Evolutionary conservation across 2,329 filamentous ascomycete genomes (phyloP), one percentile per base, ranked within the genome.

Genomic region (Triangularia setosa): DNA sequence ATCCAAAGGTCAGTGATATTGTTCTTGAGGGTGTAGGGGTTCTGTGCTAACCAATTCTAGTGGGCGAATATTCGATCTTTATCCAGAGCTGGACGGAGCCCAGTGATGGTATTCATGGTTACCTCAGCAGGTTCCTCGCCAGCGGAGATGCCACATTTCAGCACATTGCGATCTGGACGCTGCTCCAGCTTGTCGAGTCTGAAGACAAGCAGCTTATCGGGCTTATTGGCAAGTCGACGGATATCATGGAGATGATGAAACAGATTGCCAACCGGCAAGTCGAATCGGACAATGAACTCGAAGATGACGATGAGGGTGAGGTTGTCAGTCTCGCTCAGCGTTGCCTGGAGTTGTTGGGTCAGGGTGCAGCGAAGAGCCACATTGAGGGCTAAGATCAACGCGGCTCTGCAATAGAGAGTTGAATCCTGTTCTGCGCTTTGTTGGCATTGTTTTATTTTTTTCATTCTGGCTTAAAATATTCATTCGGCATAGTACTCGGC

Each of bases 121-220:
- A 99, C 74, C 84, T 99, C 35, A 91, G 89, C 72, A 89, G 94
- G 62, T 99, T 99, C 82, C 84, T 99, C 18, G 91, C 91, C 54
- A 97, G 93, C 68, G 94, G 93, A 48, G 95, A 99, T 74, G 89
- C 95, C 0, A 99, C 95, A 0, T 99, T 99, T 83, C 95, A 99
- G 78, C 95, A 99, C 75, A 99, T 99, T 74, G 95, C 95, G 59
- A 97, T 98, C 68, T 99, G 95, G 95, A 99, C 95, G 1, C 80
- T 99, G 57, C 85, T 99, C 3, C 95, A 99, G 75, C 85, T 99
- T 4, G 88, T 99, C 59, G 95, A 99, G 78, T 97, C 94, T 0
- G 93, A 96, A 75, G 94, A 99, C 75, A 89, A 91, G 78, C 90
- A 87, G 62, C 83, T 99, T n/a, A 90, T 97, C 68, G 88, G 89